phyloP scores from a whole-genome alignment of 2,329 filamentous ascomycete genomes.

The Coniella lustricola region DNA sequence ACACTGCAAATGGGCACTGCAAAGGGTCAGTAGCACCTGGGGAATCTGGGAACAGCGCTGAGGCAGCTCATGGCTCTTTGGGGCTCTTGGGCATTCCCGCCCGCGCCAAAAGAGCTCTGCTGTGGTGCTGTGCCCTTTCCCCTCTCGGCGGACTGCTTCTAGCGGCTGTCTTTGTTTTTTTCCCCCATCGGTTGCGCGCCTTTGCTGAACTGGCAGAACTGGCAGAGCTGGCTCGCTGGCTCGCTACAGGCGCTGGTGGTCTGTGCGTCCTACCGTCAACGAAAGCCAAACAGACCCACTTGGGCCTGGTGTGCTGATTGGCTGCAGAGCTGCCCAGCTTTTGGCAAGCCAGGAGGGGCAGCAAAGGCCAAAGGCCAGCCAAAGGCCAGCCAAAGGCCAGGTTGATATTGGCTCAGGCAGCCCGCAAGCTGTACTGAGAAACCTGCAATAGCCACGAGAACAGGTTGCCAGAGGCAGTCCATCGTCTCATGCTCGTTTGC shows the following conservation, averaged over 20 bases:
- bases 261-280: background rate
- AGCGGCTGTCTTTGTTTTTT: background rate
- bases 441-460: background rate
- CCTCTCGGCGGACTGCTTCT: background rate
- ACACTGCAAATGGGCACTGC: background rate
- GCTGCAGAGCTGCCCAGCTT: conserved; percentile 1
- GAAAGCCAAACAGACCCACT: conserved; percentile 7
- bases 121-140: background rate
- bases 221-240: conserved; percentile 4
- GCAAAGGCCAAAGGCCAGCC: background rate
- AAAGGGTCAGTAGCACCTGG: conserved; percentile 2
- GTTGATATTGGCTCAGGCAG: background rate
- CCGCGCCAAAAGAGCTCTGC: background rate
- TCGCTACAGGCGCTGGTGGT: background rate
- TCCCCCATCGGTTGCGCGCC: background rate
- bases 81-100: no score
- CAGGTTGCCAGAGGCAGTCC: background rate
- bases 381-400: no score
- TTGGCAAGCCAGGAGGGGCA: background rate
- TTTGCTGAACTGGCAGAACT: background rate
- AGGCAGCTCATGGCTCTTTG: background rate
- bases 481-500: background rate
- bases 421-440: background rate
- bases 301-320: conserved; percentile 9
- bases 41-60: background rate